Evolutionary conservation across 495 filamentous ascomycete genomes (phyloP), one percentile per base, ranked within the genome.

Genomic region (Aspergillus carlsbadensis): DNA sequence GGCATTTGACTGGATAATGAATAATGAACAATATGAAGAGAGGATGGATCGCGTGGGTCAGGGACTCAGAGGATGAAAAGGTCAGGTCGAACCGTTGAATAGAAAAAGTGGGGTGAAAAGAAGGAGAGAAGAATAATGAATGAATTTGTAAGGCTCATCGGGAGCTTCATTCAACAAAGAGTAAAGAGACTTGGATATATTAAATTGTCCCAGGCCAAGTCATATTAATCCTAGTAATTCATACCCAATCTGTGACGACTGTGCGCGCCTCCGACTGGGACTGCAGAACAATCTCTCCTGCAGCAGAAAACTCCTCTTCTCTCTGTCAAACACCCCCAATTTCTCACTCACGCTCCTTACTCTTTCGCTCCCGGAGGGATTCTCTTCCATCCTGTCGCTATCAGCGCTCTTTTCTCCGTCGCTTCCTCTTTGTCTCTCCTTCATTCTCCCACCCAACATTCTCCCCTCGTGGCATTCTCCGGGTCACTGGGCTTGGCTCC

Each of bases 371-470:
- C 35, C 47, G 47, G 37, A n/a, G 45, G 33, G 51, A 10, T 15
- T 51, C 36, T 46, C 37, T 58, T 48, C 46, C 43, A 52, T 64
- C 26, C 55, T 56, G 51, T 61, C 58, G 17, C 44, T 49, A n/a
- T 39, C 36, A 29, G 3, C 22, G 41, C 26, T 41, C 14, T 22
- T 41, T 48, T 31, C 44, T 41, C 41, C 13, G 13, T 44, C 24
- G 31, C 44, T 14, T 49, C 15, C 17, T 40, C 34, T 39, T 52
- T 7, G 40, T 37, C 33, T 57, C 54, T 61, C 62, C 57, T 60
- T 61, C 56, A 62, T 65, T 62, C 63, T 33, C 46, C 44, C 43
- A 49, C 43, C 52, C 39, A 48, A 33, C 44, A 37, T 47, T 39
- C 29, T 55, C 33, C 20, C 33, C 48, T 57, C 50, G 61, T 53